Evolutionary conservation across 1,284 basidiomycete species (phyloP).

Genomic region (Naganishia sp.): DNA sequence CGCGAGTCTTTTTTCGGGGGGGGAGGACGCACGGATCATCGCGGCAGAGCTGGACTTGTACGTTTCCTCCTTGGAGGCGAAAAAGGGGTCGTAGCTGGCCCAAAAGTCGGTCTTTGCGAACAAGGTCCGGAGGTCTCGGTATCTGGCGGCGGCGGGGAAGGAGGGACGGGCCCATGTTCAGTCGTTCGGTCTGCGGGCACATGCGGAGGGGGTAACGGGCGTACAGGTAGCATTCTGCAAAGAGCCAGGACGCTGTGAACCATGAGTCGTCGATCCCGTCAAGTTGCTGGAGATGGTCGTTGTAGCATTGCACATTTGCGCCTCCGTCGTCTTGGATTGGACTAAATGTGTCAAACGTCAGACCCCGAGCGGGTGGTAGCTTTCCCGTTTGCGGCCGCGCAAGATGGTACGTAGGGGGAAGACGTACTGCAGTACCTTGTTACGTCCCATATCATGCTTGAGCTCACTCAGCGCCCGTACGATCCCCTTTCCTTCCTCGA

Average conservation of each 20-base stretch:
- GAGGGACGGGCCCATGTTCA: constrained; percentile 18
- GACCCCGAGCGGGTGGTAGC: constrained; percentile 2
- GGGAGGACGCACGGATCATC: constrained; percentile 65
- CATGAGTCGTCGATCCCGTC: constrained; percentile 66
- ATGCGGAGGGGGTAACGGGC: constrained; percentile 37
- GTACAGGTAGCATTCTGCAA: constrained; percentile 73
- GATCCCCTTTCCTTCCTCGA: constrained; percentile 71
- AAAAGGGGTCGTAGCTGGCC: constrained; percentile 82
- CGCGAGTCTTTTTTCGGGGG: background rate
- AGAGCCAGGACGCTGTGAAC: constrained; percentile 92
- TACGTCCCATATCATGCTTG: constrained; percentile 86
- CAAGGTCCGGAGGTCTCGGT: constrained; percentile 76
- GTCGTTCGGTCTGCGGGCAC: constrained; percentile 5
- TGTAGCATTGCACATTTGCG: constrained; percentile 68
- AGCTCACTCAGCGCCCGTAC: constrained; percentile 77
- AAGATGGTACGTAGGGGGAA: background rate
- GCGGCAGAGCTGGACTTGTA: constrained; percentile 78
- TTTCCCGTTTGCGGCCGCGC: background rate
- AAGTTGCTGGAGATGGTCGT: constrained; percentile 63
- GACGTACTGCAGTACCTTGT: constrained; percentile 70
- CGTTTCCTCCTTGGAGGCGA: constrained; percentile 73
- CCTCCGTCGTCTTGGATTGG: constrained; percentile 72
- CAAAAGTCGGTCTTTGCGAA: constrained; percentile 73
- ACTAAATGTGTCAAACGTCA: constrained; percentile 53
- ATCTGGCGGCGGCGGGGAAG: constrained; percentile 58